Evolutionary conservation across 257 asterid species (phyloP).

Genomic region (Nicotiana otophora): DNA sequence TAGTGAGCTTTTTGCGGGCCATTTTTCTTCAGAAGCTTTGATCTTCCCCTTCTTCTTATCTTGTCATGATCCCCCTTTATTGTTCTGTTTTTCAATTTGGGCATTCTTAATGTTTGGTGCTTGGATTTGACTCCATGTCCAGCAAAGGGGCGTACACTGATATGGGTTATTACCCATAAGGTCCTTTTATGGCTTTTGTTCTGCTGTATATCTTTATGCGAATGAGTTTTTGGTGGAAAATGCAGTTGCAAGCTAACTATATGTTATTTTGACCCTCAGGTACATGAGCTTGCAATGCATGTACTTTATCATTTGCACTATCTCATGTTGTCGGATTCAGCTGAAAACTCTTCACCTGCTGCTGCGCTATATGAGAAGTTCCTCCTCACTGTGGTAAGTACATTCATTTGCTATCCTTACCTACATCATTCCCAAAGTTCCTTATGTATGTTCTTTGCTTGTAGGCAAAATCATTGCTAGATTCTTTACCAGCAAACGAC

Average conservation of each 20-base stretch:
- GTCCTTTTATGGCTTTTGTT: background rate
- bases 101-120: background rate
- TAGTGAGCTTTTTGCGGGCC: background rate
- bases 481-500: slow-evolving; percentile 81
- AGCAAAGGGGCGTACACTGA: background rate
- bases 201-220: background rate
- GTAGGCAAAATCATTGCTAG: slow-evolving; percentile 75
- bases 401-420: slow-evolving; percentile 14
- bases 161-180: background rate
- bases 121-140: background rate
- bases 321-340: slow-evolving; percentile 56
- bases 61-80: background rate
- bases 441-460: slow-evolving; percentile 30
- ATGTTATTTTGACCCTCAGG: slow-evolving; percentile 45
- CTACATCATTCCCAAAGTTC: slow-evolving; percentile 3
- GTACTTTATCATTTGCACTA: slow-evolving; percentile 79
- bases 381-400: slow-evolving; percentile 80
- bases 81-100: background rate
- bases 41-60: background rate
- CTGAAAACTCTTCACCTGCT: slow-evolving; percentile 41
- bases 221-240: background rate
- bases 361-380: slow-evolving; percentile 67
- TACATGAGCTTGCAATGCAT: slow-evolving; percentile 88
- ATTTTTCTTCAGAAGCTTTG: background rate
- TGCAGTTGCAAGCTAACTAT: background rate